Base-by-base conservation (phyloP, 805 yeast species). In the Hanseniaspora jakobsenii region DNA sequence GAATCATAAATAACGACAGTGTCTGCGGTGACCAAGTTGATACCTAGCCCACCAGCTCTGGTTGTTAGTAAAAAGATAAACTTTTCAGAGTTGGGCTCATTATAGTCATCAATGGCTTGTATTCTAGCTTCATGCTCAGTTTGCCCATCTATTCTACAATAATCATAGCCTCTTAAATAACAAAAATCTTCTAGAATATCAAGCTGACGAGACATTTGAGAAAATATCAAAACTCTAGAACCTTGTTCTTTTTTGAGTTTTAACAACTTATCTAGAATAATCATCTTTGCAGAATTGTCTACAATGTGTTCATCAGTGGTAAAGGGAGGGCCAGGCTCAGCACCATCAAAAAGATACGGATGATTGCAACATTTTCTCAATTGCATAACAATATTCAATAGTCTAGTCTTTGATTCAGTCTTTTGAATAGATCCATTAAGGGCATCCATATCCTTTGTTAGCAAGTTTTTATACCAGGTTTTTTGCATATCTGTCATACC, bases 271-370 rank as follows among this genome's bases (percentile, higher is more conserved):
- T 87, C 97, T 46, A 87, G 64, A 28, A 89, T 83, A 44, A 82
- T 71, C 87, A 87, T 82, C 59, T 87, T 87, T 24, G 94, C 95
- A 6, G 94, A 72, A 58, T 89, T 89, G 65, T 55, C 78, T n/a
- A 87, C 78, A 50, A 89, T 69, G 63, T 89, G 97, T 60, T 87
- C 96, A 61, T 86, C 96, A 1, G 94, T 89, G 1, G 96, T 89
- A 56, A 70, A 89, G 1, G 97, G 97, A 1, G 97, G 97, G 8
- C 97, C 97, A 0, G 96, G 97, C 61, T 87, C 97, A 1, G 97
- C 98, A n/a, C 98, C 97, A 59, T 89, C 97, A 56, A 91, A 91
- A 44, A 89, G 65, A 61, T 91, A 89, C 0, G 97, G 97, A 63
- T 91, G 98, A 59, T 91, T 89, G 60, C 97, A 89, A 61, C 97